Evolutionary conservation across 2,329 filamentous ascomycete species (phyloP).

Genomic region (Botrytis tulipae): DNA sequence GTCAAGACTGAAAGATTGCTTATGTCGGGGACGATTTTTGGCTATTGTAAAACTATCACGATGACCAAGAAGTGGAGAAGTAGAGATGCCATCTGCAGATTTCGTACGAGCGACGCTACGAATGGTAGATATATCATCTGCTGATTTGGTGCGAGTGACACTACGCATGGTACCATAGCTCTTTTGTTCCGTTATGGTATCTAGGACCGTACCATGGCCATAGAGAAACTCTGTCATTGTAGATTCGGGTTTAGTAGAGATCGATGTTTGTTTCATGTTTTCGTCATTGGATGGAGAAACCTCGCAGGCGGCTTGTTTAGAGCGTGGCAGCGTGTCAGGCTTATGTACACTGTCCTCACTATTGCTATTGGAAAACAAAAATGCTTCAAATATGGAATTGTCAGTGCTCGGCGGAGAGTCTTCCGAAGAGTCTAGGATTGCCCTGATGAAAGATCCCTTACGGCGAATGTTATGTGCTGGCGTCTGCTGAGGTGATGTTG

Average conservation of each 20-base stretch:
- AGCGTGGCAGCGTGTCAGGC: conserved; percentile 22
- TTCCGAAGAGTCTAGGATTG: conserved; percentile 40
- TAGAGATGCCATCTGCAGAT: conserved; percentile 33
- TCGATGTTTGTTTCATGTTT: conserved; percentile 16
- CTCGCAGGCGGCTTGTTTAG: conserved; percentile 4
- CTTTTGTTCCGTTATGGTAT: conserved; percentile 45
- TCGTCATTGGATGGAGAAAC: conserved; percentile 8
- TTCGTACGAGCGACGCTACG: conserved; percentile 25
- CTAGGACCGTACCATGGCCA: conserved; percentile 43
- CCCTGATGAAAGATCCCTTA: conserved; percentile 36
- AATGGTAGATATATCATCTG: conserved; percentile 27
- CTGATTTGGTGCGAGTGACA: conserved; percentile 32
- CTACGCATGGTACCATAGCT: conserved; percentile 40
- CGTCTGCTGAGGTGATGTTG: conserved; percentile 24
- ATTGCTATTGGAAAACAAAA: conserved; percentile 39
- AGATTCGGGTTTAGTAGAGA: conserved; percentile 10
- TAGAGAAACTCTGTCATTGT: conserved; percentile 39
- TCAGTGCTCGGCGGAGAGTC: conserved; percentile 39
- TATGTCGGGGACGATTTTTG: conserved; percentile 34
- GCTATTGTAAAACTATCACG: conserved; percentile 33
- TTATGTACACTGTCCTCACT: conserved; percentile 33
- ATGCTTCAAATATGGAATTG: conserved; percentile 42
- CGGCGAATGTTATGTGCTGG: conserved; percentile 35
- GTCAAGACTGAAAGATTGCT: conserved; percentile 40
- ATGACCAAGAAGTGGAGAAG: conserved; percentile 34